Base-by-base conservation (phyloP, 2,329 filamentous ascomycete genomes). In the Sporothrix dimorphospora region DNA sequence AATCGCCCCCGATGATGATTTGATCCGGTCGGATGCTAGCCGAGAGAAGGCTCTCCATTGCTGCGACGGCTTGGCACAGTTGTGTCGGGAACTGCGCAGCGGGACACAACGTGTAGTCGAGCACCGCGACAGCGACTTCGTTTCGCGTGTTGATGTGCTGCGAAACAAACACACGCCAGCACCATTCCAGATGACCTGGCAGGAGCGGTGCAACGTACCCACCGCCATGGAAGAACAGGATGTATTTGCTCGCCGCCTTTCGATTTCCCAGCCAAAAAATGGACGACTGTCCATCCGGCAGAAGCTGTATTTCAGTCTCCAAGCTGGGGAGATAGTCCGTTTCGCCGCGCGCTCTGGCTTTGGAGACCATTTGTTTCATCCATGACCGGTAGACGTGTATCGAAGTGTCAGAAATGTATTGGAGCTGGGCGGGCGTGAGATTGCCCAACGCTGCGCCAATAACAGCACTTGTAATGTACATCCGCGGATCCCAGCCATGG, bases 31-130 rank as follows among this genome's bases (percentile, higher is more conserved):
- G 21, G 24, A 66, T 5, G 12, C 61, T 42, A 0, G 42, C 3
- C 2, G 21, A 27, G 1, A 66, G 14, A 1, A 66, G 40, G 5
- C 11, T 30, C 12, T 66, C 21, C n/a, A 66, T 16, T 0, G 61
- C 61, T 6, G 42, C 40, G 12, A 66, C 7, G 14, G 61, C 40
- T 24, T 66, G 61, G 11, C 16, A 6, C 1, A 66, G 42, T 21
- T 47, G 16, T 16, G 24, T 34, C 6, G 61, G 42, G 2, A n/a
- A 66, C 24, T 49, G 61, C 24, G 61, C 61, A 1, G 14, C 21
- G 19, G 61, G 61, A 16, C 24, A 49, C 12, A 66, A 42, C 34
- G 61, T 66, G 61, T 66, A 66, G 61, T 66, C 61, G 1, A 66
- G 42, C 0, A 66, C 4, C 21, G 61, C 61, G 21, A 66, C 61